Conservation (phyloP, 306 rosid genomes). For the Medicago truncatula region DNA sequence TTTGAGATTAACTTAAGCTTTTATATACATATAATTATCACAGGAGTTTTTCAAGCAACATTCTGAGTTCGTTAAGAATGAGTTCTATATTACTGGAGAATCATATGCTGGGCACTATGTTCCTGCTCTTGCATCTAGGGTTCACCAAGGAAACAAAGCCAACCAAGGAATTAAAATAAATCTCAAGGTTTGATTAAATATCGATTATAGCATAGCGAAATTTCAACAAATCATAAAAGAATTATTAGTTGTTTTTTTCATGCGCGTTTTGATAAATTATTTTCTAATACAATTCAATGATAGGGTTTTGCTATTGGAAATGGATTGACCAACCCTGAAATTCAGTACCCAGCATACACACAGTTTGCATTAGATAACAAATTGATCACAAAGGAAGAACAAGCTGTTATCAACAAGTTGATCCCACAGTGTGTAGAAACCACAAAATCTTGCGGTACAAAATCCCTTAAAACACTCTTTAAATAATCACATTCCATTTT, state of each 20-base stretch:
- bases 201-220: not conserved
- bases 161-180: slow-evolving; percentile 70
- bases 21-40: not conserved
- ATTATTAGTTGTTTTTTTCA: not conserved
- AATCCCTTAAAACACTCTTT: not conserved
- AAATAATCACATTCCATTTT: not conserved
- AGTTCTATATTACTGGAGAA: slow-evolving; percentile 92
- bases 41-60: slow-evolving; percentile 80
- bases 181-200: slow-evolving; percentile 56
- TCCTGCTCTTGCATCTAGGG: slow-evolving; percentile 86
- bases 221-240: not conserved
- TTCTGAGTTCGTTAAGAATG: slow-evolving; percentile 67
- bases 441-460: slow-evolving; percentile 58
- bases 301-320: slow-evolving; percentile 98
- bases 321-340: slow-evolving; percentile 72
- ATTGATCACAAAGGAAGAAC: slow-evolving; percentile 55
- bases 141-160: slow-evolving; percentile 75
- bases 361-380: slow-evolving; percentile 68
- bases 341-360: slow-evolving; percentile 77
- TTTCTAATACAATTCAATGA: not conserved
- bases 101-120: slow-evolving; percentile 95
- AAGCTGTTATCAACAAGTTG: slow-evolving; percentile 44
- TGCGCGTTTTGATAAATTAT: not conserved
- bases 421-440: slow-evolving; percentile 62
- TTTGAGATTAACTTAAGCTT: not conserved